Evolutionary conservation across 192 early-diverging fungal genomes (phyloP), one percentile per base, ranked within the genome.

Genomic region (Backusella luteola): DNA sequence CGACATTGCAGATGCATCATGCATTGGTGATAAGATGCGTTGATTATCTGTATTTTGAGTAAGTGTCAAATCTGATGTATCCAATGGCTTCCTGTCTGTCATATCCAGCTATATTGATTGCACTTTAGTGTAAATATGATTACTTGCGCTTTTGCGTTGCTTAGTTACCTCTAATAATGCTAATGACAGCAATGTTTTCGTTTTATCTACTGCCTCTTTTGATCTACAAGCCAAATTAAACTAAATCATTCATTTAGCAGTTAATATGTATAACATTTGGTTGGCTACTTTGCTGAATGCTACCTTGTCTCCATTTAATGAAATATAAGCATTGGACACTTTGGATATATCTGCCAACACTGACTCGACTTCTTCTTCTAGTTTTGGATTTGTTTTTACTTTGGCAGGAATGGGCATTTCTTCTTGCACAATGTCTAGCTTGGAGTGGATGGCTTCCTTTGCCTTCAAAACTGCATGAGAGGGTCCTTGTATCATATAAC

Each of bases 101-200:
- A 56, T 34, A 19, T 49, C 72, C 46, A 73, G 21, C 72, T 73
- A 36, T 73, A 39, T 39, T 39, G 38, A 11, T 12, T 11, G 38
- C 11, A 39, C 11, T 39, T 39, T 39, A 39, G 2, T 12, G 38
- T 39, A 39, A 39, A 39, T 39, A 39, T 12, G 38, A 12, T 39
- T 39, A 11, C 38, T 12, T 32, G 7, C 26, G n/a, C 53, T 56
- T 21, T 6, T 26, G 8, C 3, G 19, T n/a, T n/a, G 38, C 38
- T 39, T 44, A n/a, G 34, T 74, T 70, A 75, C 74, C 74, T 75
- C 74, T 44, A 35, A 46, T 17, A 75, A 44, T 17, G 29, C 38
- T 11, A 75, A 44, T 15, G 23, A 32, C 5, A 75, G 17, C 21
- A 66, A 32, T n/a, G 41, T 21, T 21, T 67, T 75, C 5, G 59